Evolutionary conservation across 108 stramenopile genomes (phyloP), one percentile per base, ranked within the genome.

Genomic region (Discostella pseudostelligera): DNA sequence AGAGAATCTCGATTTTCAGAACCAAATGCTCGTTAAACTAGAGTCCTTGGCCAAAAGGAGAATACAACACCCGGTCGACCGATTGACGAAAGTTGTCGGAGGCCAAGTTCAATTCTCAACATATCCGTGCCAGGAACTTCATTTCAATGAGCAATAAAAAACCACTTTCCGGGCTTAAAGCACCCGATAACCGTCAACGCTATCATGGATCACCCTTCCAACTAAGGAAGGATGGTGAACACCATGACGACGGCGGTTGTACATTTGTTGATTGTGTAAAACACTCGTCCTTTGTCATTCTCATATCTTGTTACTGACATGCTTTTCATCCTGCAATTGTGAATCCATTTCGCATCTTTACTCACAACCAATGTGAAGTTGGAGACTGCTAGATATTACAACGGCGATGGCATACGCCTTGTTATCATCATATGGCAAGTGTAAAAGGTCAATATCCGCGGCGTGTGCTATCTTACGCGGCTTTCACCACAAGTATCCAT

Each of bases 31-130:
- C 72, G 44, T 82, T 70, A 74, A 81, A 89, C 92, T 93, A 93
- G 88, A 85, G 92, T 82, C 53, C 74, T 78, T 69, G 54, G 83
- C 62, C 78, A 43, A 51, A 56, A 72, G 72, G 62, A 72, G 86
- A 59, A 48, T 49, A 69, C 56, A 39, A 54, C 35, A 40, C 14
- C 35, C 44, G 63, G 80, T 89, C 90, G 87, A 78, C 90, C 87
- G 93, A 90, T 94, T 79, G 83, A 76, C 83, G 73, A 79, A 83
- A 67, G 82, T 81, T 83, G 92, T 91, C 90, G 87, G 90, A 89
- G 93, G 83, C 74, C 67, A 65, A 61, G 63, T 44, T 59, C 70
- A 36, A 51, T 50, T 51, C 62, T 73, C 67, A 17, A 61, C 40
- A 46, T 67, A 46, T 67, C 84, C 80, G 69, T 94, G 70, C 74